A percentile compares a stretch with the other conserved stretches of the same genome.
Evolutionary conservation across 1,284 basidiomycete species (phyloP).

Genomic region (Grifola frondosa): DNA sequence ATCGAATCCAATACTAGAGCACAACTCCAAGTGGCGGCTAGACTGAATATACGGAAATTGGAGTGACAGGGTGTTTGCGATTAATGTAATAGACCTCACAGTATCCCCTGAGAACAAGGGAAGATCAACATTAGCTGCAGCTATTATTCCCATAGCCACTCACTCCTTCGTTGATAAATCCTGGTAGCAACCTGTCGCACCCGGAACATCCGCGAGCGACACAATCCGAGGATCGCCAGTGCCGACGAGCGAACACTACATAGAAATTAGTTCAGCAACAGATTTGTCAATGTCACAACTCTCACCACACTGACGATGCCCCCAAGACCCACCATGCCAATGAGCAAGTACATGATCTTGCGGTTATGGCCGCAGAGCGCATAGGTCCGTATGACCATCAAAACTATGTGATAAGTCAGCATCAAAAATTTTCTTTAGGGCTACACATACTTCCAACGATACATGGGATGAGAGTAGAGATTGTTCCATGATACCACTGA

Average conservation of each 20-base stretch:
- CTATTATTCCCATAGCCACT: constrained; percentile 3
- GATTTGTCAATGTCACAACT: too few species aligned
- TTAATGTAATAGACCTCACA: too few species aligned
- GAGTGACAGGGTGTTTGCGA: too few species aligned
- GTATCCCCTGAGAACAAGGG: constrained; percentile 5
- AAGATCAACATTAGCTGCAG: too few species aligned
- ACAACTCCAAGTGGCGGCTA: constrained; percentile 5
- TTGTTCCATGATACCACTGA: constrained; percentile 2
- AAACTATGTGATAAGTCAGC: constrained; percentile 7
- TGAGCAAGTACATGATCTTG: not conserved
- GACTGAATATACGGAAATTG: constrained; percentile 1
- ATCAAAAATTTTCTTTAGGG: too few species aligned
- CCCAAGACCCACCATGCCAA: not conserved
- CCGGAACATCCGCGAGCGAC: not conserved
- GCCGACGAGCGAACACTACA: constrained; percentile 7
- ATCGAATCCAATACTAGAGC: constrained; percentile 4
- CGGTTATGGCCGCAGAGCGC: constrained; percentile 4
- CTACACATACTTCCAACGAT: constrained; percentile 3
- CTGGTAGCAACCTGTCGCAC: constrained; percentile 6
- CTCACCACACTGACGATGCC: constrained; percentile 3
- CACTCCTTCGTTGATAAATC: constrained; percentile 4
- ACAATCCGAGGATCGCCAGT: not conserved
- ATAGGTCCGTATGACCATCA: constrained; percentile 6
- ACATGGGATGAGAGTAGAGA: not conserved
- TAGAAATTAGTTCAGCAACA: not conserved